phyloP scores from a whole-genome alignment of 371 early-diverging fungal genomes.

The Rhizopus sp. region DNA sequence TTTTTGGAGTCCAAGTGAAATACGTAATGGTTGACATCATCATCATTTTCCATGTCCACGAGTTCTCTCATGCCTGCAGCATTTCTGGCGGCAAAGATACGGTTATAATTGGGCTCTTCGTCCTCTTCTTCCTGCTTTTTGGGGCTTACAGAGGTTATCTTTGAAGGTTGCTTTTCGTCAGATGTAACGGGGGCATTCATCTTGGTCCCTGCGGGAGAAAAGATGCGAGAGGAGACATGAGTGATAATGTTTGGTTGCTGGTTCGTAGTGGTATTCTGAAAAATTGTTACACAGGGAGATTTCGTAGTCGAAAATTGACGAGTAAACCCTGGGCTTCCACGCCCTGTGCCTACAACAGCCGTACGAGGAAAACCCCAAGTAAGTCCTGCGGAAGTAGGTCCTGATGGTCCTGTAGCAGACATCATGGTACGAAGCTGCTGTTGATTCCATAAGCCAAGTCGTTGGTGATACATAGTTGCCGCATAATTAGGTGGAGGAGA shows the following conservation, averaged over 20 bases:
- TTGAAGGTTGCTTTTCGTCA: slow-evolving; percentile 4
- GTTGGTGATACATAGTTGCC: slow-evolving; percentile 1
- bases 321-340: slow-evolving; percentile 14
- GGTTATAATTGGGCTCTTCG: not conserved
- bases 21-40: not conserved
- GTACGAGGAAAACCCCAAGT: slow-evolving; percentile 29
- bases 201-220: slow-evolving; percentile 24
- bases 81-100: slow-evolving; percentile 5
- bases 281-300: slow-evolving; percentile 20
- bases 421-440: slow-evolving; percentile 30
- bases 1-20: not conserved
- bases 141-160: not conserved
- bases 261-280: slow-evolving; percentile 17
- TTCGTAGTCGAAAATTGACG: slow-evolving; percentile 32
- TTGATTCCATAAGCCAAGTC: slow-evolving; percentile 9
- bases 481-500: slow-evolving; percentile 17
- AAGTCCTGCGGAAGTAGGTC: slow-evolving; percentile 8
- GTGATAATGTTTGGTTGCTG: slow-evolving; percentile 19
- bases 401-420: slow-evolving; percentile 14
- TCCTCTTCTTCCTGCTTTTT: not conserved
- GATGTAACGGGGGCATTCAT: slow-evolving; percentile 7
- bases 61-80: slow-evolving; percentile 14
- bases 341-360: slow-evolving; percentile 18
- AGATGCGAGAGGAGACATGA: slow-evolving; percentile 30
- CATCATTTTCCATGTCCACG: not conserved